Evolutionary conservation across 768 basidiomycete species (phyloP).

Genomic region (Rhodotorula babjevae): DNA sequence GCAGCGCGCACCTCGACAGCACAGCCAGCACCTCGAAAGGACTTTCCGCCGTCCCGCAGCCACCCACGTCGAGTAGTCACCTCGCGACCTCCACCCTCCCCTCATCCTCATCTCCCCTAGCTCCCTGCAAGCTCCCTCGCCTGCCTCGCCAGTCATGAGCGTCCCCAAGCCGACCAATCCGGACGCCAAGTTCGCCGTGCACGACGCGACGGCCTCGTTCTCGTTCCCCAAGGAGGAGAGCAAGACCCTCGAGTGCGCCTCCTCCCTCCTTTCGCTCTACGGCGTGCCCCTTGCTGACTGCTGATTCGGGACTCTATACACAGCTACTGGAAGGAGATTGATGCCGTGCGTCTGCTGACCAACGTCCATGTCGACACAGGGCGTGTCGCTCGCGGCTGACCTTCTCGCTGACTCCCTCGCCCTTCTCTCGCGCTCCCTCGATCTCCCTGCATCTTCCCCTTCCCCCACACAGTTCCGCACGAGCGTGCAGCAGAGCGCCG

Average conservation of each 20-base stretch:
- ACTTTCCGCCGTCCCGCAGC: no score
- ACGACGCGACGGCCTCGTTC: constrained; percentile 51
- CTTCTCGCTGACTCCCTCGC: no score
- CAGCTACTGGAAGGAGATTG: constrained; percentile 88
- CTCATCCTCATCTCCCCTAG: background rate
- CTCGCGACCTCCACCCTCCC: background rate
- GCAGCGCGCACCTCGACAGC: no score
- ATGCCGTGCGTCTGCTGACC: constrained; percentile 55
- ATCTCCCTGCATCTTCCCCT: background rate
- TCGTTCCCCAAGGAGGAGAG: constrained; percentile 80
- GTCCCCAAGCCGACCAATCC: constrained; percentile 22
- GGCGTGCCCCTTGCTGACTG: no score
- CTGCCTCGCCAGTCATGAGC: no score
- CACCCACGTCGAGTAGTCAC: no score
- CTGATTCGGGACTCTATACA: no score
- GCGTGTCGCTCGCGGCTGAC: no score
- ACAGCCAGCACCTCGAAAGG: no score
- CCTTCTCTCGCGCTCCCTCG: background rate
- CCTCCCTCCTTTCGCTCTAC: background rate
- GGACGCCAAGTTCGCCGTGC: constrained; percentile 32
- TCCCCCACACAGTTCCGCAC: constrained; percentile 61
- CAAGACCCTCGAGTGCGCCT: constrained; percentile 18
- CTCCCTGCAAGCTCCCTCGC: background rate
- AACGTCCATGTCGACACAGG: rapidly evolving
- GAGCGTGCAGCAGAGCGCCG: constrained; percentile 83